Evolutionary conservation across 495 filamentous ascomycete genomes (phyloP).

Genomic region (Neurospora sp.): DNA sequence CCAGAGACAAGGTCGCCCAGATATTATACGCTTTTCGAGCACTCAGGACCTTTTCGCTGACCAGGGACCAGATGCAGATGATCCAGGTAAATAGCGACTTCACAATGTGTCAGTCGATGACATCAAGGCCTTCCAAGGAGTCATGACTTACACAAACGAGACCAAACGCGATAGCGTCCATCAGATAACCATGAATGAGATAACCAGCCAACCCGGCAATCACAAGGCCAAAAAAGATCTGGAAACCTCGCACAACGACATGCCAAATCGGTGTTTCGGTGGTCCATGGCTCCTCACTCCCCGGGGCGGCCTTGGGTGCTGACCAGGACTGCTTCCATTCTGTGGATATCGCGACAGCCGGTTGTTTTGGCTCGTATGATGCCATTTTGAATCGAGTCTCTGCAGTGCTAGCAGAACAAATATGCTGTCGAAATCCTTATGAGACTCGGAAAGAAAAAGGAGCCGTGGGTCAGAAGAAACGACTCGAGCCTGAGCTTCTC

Average conservation of each 20-base stretch:
- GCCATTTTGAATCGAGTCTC: not conserved
- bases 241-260: slow-evolving; percentile 27
- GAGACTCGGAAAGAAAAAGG: not conserved
- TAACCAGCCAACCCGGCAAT: slow-evolving; percentile 28
- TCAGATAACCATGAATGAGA: slow-evolving; percentile 35
- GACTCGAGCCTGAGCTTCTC: not conserved
- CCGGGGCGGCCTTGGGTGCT: not conserved
- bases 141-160: slow-evolving; percentile 30
- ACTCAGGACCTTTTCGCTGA: slow-evolving; percentile 28
- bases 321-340: not conserved
- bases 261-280: slow-evolving; percentile 29
- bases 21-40: slow-evolving; percentile 33
- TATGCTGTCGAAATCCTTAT: not conserved
- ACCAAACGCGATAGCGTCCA: slow-evolving; percentile 20
- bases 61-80: slow-evolving; percentile 28
- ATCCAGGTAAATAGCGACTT: slow-evolving; percentile 39
- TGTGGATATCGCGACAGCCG: not conserved
- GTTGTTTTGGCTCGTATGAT: not conserved
- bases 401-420: not conserved
- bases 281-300: not conserved
- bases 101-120: not conserved
- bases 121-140: not conserved
- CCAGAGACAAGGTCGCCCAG: slow-evolving; percentile 36
- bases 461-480: not conserved
- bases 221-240: slow-evolving; percentile 29